A percentile compares a stretch with the other conserved stretches of the same genome.
Evolutionary conservation across 495 filamentous ascomycete genomes (phyloP).

Genomic region (Tuber aestivum): DNA sequence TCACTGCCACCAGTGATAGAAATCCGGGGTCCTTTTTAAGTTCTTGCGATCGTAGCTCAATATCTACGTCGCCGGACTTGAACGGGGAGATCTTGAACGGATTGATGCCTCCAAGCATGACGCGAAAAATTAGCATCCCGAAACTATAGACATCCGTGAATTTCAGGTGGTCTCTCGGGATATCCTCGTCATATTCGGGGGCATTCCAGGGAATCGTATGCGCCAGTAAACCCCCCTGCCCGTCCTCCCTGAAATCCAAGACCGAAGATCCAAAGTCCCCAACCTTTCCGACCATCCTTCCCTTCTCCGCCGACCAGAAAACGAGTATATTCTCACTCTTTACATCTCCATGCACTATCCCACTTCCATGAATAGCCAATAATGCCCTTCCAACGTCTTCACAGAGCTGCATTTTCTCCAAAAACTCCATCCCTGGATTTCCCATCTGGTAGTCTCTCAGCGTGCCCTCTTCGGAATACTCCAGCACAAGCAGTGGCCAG

Average conservation of each 20-base stretch:
- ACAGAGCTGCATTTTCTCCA: slow-evolving; percentile 35
- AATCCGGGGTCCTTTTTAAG: neutral
- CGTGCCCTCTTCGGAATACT: neutral
- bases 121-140: slow-evolving; percentile 3
- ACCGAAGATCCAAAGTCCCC: slow-evolving; percentile 6
- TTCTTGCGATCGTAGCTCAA: neutral
- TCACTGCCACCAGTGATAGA: neutral
- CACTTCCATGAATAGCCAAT: slow-evolving; percentile 43
- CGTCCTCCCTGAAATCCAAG: neutral
- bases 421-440: neutral
- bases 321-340: slow-evolving; percentile 46
- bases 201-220: slow-evolving; percentile 4
- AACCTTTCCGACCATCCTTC: slow-evolving; percentile 4
- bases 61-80: neutral
- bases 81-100: neutral
- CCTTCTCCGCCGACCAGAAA: slow-evolving; percentile 13
- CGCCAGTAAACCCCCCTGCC: neutral
- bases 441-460: neutral
- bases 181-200: neutral
- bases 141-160: slow-evolving; percentile 8
- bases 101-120: neutral
- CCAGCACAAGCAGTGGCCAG: neutral
- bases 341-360: slow-evolving; percentile 46
- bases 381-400: slow-evolving; percentile 42
- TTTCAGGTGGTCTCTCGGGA: neutral